Evolutionary conservation across 2,329 filamentous ascomycete genomes (phyloP), one percentile per base, ranked within the genome.

Genomic region (Aspergillus hiratsukae): DNA sequence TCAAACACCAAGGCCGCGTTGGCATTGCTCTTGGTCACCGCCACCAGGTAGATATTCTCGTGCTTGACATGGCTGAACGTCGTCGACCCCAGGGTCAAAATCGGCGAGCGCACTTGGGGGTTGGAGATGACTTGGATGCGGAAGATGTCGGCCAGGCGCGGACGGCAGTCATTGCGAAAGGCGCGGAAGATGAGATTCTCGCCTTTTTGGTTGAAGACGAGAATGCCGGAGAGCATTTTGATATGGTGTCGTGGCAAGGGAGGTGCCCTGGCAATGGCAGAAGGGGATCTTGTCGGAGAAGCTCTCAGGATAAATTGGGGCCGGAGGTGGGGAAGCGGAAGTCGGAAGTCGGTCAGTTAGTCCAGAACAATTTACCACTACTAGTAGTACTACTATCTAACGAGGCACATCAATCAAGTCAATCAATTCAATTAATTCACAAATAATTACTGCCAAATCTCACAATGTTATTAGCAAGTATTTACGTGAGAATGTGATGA

Each of bases 61-160:
- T 97, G 93, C 76, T 96, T 97, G 77, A 99, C 93, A 86, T 99
- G 94, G 81, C 91, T 96, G 77, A 99, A 99, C 49, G 95, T 99
- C 55, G 94, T 99, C 74, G 91, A 96, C 62, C 95, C 94, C 56
- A 99, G 86, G 4, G 94, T 99, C 67, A 99, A 82, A 76, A 99
- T 97, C 58, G 94, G 94, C 64, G 94, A 97, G 65, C 95, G 91
- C 58, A 99, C 94, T 75, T 97, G 91, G 53, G 94, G 88, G 75
- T 99, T 99, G 67, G 91, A 96, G 75, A 99, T 97, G 78, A 99
- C 93, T 74, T 99, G 94, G 75, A 99, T 99, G 76, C 94, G 92
- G 78, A 99, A 99, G 79, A 99, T 93, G 73, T 99, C 94, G 78
- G 94, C 94, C 63, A 99, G 89, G 53, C 94, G 91, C 54, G 94